These are phyloP conservation scores for Apium graveolens DNA, from an alignment of 129 eudicot genomes.

Conservation along the genomic window DNA sequence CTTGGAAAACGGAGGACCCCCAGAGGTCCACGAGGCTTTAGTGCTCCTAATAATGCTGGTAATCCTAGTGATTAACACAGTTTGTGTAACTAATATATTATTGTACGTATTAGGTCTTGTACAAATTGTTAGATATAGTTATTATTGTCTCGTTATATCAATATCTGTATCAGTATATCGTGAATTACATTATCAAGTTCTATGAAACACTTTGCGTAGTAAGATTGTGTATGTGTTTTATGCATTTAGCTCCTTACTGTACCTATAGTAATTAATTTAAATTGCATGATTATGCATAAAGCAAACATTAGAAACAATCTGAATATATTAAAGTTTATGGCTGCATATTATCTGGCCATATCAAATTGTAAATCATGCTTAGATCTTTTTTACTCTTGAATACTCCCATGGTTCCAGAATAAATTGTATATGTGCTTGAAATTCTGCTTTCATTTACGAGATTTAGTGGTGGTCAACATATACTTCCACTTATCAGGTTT, in stretches of 20 bases:
- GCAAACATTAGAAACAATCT: not conserved
- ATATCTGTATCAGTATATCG: not conserved
- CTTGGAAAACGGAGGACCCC: constrained; percentile 50
- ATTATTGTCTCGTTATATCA: not conserved
- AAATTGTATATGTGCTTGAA: not conserved
- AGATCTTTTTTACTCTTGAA: not conserved
- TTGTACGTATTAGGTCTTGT: not conserved
- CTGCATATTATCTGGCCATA: not conserved
- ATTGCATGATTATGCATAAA: not conserved
- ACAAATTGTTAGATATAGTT: not conserved
- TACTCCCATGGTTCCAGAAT: not conserved
- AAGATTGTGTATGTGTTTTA: not conserved
- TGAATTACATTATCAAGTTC: not conserved
- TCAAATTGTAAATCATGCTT: not conserved
- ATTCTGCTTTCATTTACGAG: not conserved
- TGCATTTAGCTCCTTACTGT: not conserved
- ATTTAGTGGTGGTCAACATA: not conserved
- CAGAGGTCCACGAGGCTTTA: constrained; percentile 36
- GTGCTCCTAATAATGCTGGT: constrained; percentile 31
- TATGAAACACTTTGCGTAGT: not conserved
- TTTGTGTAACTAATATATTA: too few relatives aligned
- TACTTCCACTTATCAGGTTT: not conserved
- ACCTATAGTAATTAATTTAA: not conserved
- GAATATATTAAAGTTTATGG: not conserved
- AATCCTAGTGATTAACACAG: not conserved